These are phyloP conservation scores for Arachis stenosperma DNA, from an alignment of 306 rosid genomes.

Conservation along the genomic window DNA sequence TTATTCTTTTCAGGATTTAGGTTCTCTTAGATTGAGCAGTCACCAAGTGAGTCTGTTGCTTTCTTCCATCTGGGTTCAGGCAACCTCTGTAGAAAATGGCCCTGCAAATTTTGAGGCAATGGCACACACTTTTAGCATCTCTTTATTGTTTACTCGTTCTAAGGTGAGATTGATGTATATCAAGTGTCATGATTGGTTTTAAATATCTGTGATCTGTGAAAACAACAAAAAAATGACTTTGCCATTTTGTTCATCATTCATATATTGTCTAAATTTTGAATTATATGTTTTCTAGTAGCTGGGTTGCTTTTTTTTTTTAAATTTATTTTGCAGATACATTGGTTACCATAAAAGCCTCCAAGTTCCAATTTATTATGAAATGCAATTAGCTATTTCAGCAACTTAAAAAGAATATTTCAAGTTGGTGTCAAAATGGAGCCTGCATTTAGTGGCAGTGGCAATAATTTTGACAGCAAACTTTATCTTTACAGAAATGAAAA, in stretches of 20 bases:
- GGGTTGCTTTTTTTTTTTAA: background rate
- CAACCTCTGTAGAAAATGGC: slow-evolving; percentile 73
- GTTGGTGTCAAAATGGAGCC: slow-evolving; percentile 13
- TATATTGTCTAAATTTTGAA: slow-evolving; percentile 14
- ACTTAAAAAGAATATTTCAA: slow-evolving; percentile 10
- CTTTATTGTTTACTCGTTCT: slow-evolving; percentile 70
- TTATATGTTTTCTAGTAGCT: background rate
- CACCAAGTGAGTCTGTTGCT: slow-evolving; percentile 94
- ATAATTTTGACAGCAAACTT: slow-evolving; percentile 23
- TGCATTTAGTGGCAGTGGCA: slow-evolving; percentile 13
- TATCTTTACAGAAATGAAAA: slow-evolving; percentile 10
- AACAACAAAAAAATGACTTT: background rate
- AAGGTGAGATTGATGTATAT: slow-evolving; percentile 64
- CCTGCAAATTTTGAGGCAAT: slow-evolving; percentile 94
- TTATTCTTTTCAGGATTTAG: slow-evolving; percentile 59
- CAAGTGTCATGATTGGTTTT: slow-evolving; percentile 34
- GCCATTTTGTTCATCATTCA: background rate
- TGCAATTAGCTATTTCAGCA: slow-evolving; percentile 15
- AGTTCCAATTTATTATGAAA: slow-evolving; percentile 17
- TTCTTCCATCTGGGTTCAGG: slow-evolving; percentile 96
- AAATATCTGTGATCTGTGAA: slow-evolving; percentile 16
- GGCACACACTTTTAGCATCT: slow-evolving; percentile 88
- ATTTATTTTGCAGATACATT: background rate
- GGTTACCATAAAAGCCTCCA: slow-evolving; percentile 11
- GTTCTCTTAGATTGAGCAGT: slow-evolving; percentile 89